Base-by-base conservation (phyloP, 2,329 filamentous ascomycete species). In the Sordariomycetes sp. region DNA sequence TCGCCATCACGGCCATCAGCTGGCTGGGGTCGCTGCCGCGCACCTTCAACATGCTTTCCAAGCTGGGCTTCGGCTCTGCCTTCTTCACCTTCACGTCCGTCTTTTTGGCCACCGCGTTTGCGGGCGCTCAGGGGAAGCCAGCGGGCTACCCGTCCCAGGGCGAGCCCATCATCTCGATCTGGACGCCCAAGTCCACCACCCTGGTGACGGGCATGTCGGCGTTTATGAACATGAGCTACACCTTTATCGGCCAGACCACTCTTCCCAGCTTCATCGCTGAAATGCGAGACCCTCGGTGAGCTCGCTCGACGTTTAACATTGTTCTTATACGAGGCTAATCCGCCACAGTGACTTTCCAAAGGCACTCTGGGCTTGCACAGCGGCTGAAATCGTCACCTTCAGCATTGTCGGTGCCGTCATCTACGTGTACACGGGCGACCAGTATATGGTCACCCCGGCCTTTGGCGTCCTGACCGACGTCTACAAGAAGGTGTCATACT, bases 181-280 rank as follows among this genome's bases (percentile, higher is more conserved):
- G 83, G 0, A 68, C 92, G 22, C 88, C 91, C 0, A 71, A 77
- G 2, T 82, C 86, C 20, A 95, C 90, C 0, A 88, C 87, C 0
- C 96, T 95, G 64, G 89, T 96, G 3, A 76, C 80, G 2, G 91
- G 86, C 24, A 86, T 96, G 79, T 90, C 85, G 57, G 92, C 92
- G 0, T 96, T 96, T 72, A 79, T 97, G 70, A 97, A 97, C 72
- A 97, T 97, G 68, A 90, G 86, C 72, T 97, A 96, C 70, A 96
- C 92, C 0, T 96, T 97, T 68, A 96, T 97, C 64, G 92, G 92
- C 0, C 92, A 97, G 69, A 96, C 96, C 65, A 96, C 92, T 0
- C 79, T 97, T 16, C 92, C 92, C 0, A 93, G 88, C 64, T 97
- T 97, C 75, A 97, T 97, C 63, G 91, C 92, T 3, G 92, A 97